Evolutionary conservation across 306 rosid species (phyloP), one percentile per base, ranked within the genome.

Genomic region (Dryas alaskensis): DNA sequence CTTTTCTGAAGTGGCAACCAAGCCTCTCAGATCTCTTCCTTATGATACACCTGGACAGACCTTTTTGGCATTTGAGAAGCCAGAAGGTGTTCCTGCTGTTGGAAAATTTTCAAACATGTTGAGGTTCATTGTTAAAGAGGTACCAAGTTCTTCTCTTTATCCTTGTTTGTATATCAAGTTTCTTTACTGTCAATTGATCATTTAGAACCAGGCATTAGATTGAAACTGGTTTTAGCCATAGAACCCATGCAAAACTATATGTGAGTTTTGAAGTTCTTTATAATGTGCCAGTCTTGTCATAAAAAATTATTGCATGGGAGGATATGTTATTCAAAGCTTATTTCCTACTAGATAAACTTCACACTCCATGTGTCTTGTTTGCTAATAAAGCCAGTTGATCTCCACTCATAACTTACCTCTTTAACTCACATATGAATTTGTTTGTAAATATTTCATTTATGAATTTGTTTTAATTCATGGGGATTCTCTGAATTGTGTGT

Each of bases 71-170:
- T 92, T 92, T 83, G 95, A 92, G 87, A 94, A 87, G 80, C 96
- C 96, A 16, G 93, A 86, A 84, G 97, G 95, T 70, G 78, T 86
- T 64, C 81, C 90, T 65, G 81, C 86, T 1, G 87, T 81, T 73
- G 99, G 99, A 73, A 94, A 94, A 73, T 89, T 94, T 83, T 87
- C 95, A 4, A 94, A 94, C 78, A 63, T 72, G 52, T 76, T 94
- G 84, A 92, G 84, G 69, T 94, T 94, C 81, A 77, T 92, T 69
- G 95, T 89, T 76, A 94, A 94, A 86, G 99, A 94, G 99, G 99
- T 94, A 79, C 37, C 55, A 6, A 47, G 31, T 42, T 65, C 52
- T 72, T 54, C 63, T 60, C 54, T 45, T 74, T 37, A 43, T 42
- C 52, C 63, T 22, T 10, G 12, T 7, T 3, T 45, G 7, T 22